A percentile compares a stretch with the other conserved stretches of the same genome.
Conservation (phyloP, 441 rosid species). For the Croton setiger region DNA sequence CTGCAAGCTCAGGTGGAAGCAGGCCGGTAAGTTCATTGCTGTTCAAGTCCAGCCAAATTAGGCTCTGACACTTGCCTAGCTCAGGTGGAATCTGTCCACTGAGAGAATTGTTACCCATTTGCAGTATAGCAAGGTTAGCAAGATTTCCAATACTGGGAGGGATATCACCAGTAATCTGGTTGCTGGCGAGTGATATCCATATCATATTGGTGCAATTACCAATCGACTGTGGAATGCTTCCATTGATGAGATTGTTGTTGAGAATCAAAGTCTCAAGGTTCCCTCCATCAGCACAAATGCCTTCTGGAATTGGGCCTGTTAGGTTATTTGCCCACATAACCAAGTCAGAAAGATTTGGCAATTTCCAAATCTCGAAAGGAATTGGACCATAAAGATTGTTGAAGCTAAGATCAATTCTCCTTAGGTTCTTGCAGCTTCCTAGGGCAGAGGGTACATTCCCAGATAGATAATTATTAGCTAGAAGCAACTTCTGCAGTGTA, state of each 20-base stretch:
- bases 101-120: conserved; percentile 85
- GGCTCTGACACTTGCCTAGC: conserved; percentile 71
- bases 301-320: conserved; percentile 70
- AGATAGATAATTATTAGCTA: conserved; percentile 67
- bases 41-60: conserved; percentile 95
- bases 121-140: conserved; percentile 65
- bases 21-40: conserved; percentile 68
- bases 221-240: conserved; percentile 67
- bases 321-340: conserved; percentile 94
- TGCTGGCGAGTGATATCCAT: conserved; percentile 90
- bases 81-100: conserved; percentile 66
- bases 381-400: conserved; percentile 65
- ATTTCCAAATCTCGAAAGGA: conserved; percentile 63
- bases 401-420: conserved; percentile 83
- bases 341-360: conserved; percentile 68
- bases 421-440: conserved; percentile 68
- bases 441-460: conserved; percentile 65
- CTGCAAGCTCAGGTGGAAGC: conserved; percentile 69
- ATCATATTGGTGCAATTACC: conserved; percentile 76
- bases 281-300: conserved; percentile 72
- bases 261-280: conserved; percentile 79
- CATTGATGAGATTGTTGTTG: conserved; percentile 79
- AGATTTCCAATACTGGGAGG: conserved; percentile 74
- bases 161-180: conserved; percentile 63
- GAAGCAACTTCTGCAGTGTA: conserved; percentile 54